Base-by-base conservation (phyloP, 176 grass and related monocot species). In the Oryza glumipatula region DNA sequence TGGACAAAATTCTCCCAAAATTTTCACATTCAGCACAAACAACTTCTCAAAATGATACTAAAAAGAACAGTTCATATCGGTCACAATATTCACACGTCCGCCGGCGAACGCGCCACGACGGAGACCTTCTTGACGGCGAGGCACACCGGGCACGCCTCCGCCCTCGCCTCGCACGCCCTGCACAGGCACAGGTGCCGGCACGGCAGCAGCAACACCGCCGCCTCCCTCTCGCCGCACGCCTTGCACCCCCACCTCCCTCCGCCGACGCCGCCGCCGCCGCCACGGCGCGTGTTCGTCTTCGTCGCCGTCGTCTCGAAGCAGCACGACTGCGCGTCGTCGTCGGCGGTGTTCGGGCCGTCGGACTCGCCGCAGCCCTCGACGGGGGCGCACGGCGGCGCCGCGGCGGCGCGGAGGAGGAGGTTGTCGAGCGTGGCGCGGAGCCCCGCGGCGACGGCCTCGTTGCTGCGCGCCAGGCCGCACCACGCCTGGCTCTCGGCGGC, bases 171-270 rank as follows among this genome's bases (percentile, higher is more conserved):
- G 65, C 91, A 96, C 21, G 30, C 46, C 54, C 89, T 88, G 88
- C 91, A 96, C 1, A 93, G 46, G 82, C 86, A 87, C 2, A 93
- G 36, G 68, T 96, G 94, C 36, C 86, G 83, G 79, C 94, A 96
- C 21, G 94, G 91, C 19, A 96, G 81, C 77, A 96, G 45, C 68
- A 93, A 76, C 77, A 91, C 91, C 15, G 83, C 56, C 15, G 73
- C 90, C 35, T 89, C 88, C 1, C 65, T 12, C 3, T 16, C 85
- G 61, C 87, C 82, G 39, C 93, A 95, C 17, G 73, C 64, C 70
- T 65, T 83, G 71, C 93, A 95, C 52, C 56, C 68, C 76, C 56
- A 41, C 35, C 16, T 73, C n/a, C n/a, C 45, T 5, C 10, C 14
- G 68, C 3, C 19, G 9, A 3, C n/a, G 30, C 30, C 30, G 30